These are phyloP conservation scores for Tetrapisispora namnaoensis DNA, from an alignment of 805 yeast species.

Conservation along the genomic window DNA sequence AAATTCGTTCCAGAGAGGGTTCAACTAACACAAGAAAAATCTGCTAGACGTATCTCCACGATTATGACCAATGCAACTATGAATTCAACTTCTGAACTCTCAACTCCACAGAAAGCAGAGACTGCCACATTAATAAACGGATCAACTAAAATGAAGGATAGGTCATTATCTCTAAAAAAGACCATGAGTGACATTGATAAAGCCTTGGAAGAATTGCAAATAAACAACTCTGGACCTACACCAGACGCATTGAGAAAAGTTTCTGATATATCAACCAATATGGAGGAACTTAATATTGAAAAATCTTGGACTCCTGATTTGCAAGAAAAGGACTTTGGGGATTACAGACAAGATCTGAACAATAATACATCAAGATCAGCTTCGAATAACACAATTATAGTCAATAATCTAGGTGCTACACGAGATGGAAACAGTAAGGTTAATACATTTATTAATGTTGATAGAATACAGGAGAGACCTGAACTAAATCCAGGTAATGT, in stretches of 20 bases:
- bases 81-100: conserved; percentile 10
- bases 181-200: conserved; percentile 66
- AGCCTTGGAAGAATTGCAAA: conserved; percentile 55
- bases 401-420: not conserved
- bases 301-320: not conserved
- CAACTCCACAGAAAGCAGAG: conserved; percentile 22
- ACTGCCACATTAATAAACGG: conserved; percentile 11
- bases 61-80: conserved; percentile 4
- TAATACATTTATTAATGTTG: not conserved
- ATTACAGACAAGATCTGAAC: not conserved
- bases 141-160: conserved; percentile 9
- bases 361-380: conserved; percentile 1
- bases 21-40: not conserved
- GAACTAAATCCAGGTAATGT: conserved; percentile 29
- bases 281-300: not conserved
- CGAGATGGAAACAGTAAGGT: not conserved
- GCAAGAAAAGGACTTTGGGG: not conserved
- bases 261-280: conserved; percentile 1
- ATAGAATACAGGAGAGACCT: not conserved
- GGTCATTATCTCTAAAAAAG: conserved; percentile 36
- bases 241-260: conserved; percentile 6
- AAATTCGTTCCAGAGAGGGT: conserved; percentile 29
- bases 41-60: conserved; percentile 2
- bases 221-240: conserved; percentile 9
- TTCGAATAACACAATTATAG: not conserved